phyloP scores from a whole-genome alignment of 2,329 filamentous ascomycete species.

The Cladosporium colombiae region DNA sequence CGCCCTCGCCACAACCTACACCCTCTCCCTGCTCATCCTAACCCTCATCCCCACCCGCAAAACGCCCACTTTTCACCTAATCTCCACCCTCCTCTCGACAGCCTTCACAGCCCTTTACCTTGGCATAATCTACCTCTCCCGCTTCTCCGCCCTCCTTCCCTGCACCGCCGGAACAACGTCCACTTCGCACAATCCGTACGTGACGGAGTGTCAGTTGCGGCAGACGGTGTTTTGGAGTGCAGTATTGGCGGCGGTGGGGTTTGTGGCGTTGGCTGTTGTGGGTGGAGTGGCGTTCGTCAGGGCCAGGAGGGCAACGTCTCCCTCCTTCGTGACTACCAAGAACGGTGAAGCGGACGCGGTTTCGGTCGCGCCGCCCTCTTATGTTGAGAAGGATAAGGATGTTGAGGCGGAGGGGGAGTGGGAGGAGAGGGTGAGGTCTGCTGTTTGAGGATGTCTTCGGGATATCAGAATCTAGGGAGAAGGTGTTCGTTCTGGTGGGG shows the following conservation, averaged over 20 bases:
- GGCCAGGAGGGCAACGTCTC: not conserved
- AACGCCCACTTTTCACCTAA: not conserved
- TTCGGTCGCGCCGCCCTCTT: not conserved
- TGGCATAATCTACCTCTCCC: not conserved
- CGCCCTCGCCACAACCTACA: not conserved
- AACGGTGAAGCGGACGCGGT: not conserved
- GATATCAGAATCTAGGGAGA: not conserved
- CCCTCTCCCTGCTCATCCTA: not conserved
- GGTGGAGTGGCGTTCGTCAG: not conserved
- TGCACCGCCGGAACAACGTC: not conserved
- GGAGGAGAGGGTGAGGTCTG: not conserved
- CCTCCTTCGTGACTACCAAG: not conserved
- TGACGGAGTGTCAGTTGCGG: not conserved
- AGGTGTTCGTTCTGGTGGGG: not conserved
- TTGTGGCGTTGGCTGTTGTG: not conserved
- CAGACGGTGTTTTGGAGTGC: slow-evolving; percentile 1
- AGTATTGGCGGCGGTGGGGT: not conserved
- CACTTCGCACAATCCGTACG: not conserved
- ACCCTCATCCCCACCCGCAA: not conserved
- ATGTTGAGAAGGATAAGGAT: not conserved
- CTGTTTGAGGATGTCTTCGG: not conserved
- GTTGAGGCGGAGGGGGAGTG: not conserved
- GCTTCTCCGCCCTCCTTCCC: not conserved
- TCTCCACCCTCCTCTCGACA: not conserved
- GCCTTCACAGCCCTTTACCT: not conserved